Conservation (phyloP, 768 basidiomycete species). For the Panus rudis region DNA sequence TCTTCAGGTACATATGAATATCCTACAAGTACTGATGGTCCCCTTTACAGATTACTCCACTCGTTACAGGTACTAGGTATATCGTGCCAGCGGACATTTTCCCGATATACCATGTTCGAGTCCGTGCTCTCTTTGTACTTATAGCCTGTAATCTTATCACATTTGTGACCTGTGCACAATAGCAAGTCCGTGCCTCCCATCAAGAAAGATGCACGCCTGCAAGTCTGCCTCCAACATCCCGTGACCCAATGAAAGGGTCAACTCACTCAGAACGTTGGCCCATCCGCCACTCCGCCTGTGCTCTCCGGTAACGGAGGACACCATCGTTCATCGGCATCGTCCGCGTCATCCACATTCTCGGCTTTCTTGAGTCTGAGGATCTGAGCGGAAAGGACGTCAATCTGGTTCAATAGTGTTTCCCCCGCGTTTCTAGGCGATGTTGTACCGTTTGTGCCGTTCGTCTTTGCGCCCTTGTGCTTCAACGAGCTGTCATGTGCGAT, state of each 20-base stretch:
- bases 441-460: background rate
- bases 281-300: too few species aligned
- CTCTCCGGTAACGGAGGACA: too few species aligned
- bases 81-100: background rate
- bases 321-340: background rate
- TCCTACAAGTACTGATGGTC: conserved; percentile 5
- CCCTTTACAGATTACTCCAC: conserved; percentile 65
- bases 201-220: too few species aligned
- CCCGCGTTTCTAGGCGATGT: background rate
- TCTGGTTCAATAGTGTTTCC: conserved; percentile 8
- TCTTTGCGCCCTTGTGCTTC: background rate
- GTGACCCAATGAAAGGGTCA: too few species aligned
- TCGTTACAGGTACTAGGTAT: conserved; percentile 60
- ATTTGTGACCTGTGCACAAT: too few species aligned
- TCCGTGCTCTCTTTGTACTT: too few species aligned
- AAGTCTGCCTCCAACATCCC: too few species aligned
- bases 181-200: too few species aligned
- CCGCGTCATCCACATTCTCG: background rate
- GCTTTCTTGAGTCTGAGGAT: conserved; percentile 8
- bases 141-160: too few species aligned
- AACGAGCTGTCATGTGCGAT: conserved; percentile 22
- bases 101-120: too few species aligned
- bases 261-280: too few species aligned
- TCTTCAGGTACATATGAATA: background rate
- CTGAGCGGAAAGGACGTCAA: conserved; percentile 10